Conservation (phyloP, 768 basidiomycete genomes). For the Clitopilus passeckerianus region DNA sequence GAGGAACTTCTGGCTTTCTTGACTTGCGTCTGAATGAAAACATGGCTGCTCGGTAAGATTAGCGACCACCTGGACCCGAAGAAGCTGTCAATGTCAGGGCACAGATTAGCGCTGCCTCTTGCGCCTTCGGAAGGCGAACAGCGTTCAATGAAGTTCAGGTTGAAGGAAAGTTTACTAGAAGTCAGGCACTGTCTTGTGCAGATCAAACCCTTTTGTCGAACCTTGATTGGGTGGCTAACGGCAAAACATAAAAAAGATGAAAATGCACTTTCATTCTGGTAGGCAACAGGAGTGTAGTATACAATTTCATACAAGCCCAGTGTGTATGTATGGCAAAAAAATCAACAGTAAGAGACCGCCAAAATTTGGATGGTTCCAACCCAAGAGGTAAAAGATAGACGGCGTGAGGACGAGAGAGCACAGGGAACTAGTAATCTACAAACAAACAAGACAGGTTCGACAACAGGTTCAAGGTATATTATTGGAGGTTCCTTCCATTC, state of each 20-base stretch:
- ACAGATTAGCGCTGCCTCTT: neutral
- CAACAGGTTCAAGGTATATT: constrained; percentile 49
- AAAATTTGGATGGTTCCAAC: neutral
- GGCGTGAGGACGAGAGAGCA: constrained; percentile 8
- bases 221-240: neutral
- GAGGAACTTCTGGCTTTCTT: constrained; percentile 39
- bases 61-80: neutral
- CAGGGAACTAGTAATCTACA: constrained; percentile 10
- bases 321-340: neutral
- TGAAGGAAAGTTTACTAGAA: neutral
- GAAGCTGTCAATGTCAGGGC: neutral
- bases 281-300: neutral
- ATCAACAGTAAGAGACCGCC: neutral
- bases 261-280: neutral
- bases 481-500: constrained; percentile 48
- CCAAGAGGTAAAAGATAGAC: constrained; percentile 2
- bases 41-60: constrained; percentile 35
- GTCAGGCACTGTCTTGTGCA: neutral
- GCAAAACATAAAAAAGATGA: neutral
- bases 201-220: neutral
- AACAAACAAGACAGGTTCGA: constrained; percentile 22
- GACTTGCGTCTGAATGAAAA: constrained; percentile 74
- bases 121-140: neutral
- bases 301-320: neutral
- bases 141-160: neutral